Percentiles rank a stretch among this genome's conserved stretches.
Conservation (phyloP, 495 filamentous ascomycete species). For the Penicillium pulvis region DNA sequence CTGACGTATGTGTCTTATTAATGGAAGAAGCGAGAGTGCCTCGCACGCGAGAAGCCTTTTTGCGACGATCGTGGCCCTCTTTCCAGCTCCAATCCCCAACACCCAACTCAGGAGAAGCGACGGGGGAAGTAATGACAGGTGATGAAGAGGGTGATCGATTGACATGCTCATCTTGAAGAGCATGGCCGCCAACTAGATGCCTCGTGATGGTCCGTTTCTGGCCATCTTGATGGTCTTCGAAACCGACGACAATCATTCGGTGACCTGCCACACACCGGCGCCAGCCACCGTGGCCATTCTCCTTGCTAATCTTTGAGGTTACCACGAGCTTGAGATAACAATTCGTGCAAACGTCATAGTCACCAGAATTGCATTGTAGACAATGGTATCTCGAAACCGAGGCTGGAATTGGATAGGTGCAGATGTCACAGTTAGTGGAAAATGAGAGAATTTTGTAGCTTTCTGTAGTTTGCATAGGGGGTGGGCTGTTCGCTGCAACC, state of each 20-base stretch:
- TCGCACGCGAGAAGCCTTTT: conserved; percentile 48
- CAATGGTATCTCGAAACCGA: conserved; percentile 75
- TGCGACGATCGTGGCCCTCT: conserved; percentile 48
- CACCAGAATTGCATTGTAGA: conserved; percentile 64
- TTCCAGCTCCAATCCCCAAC: conserved; percentile 53
- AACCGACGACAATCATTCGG: conserved; percentile 79
- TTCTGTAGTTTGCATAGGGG: conserved; percentile 40
- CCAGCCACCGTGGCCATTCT: conserved; percentile 80
- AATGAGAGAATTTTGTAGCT: conserved; percentile 62
- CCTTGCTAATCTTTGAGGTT: conserved; percentile 61
- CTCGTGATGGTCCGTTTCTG: conserved; percentile 59
- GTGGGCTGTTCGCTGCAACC: conserved; percentile 23
- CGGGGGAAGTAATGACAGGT: conserved; percentile 13
- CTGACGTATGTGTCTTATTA: conserved; percentile 11
- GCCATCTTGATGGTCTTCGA: conserved; percentile 59
- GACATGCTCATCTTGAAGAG: conserved; percentile 57
- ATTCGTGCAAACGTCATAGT: conserved; percentile 78
- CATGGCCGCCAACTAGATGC: conserved; percentile 74
- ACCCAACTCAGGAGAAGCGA: conserved; percentile 31
- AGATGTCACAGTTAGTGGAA: conserved; percentile 72
- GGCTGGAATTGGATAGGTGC: conserved; percentile 68
- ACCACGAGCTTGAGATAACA: conserved; percentile 72
- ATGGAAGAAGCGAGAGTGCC: conserved; percentile 9
- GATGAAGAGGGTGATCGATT: conserved; percentile 25
- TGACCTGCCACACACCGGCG: conserved; percentile 77